phyloP scores from a whole-genome alignment of 768 basidiomycete genomes.

The Omphalotus guepiniiformis region DNA sequence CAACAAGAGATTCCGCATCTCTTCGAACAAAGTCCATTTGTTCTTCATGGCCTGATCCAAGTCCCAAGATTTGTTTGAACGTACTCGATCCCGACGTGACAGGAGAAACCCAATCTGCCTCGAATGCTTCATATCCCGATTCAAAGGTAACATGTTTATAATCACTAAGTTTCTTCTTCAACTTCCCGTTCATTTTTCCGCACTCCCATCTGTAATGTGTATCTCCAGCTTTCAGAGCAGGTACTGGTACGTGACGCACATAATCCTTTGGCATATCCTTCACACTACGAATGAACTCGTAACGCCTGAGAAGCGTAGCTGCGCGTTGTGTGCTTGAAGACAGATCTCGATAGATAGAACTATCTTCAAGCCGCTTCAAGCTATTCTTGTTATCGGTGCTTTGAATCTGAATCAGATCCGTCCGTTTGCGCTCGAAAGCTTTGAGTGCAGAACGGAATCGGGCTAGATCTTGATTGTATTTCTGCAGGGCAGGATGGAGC shows the following conservation, averaged over 20 bases:
- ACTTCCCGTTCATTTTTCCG: slow-evolving; percentile 10
- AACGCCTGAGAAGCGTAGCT: slow-evolving; percentile 8
- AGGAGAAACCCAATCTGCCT: slow-evolving; percentile 16
- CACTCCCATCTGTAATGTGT: slow-evolving; percentile 14
- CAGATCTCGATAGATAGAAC: slow-evolving; percentile 11
- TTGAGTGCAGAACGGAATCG: slow-evolving; percentile 9
- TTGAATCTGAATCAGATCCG: slow-evolving; percentile 5
- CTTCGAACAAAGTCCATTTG: slow-evolving; percentile 11
- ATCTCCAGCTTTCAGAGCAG: slow-evolving; percentile 1
- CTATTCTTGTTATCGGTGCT: slow-evolving; percentile 5
- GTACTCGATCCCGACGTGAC: slow-evolving; percentile 8
- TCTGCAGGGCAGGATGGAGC: slow-evolving; percentile 14
- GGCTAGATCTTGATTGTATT: slow-evolving; percentile 4
- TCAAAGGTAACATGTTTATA: slow-evolving; percentile 14
- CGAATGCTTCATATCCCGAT: slow-evolving; percentile 11
- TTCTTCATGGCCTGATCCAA: slow-evolving; percentile 4
- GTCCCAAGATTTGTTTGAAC: slow-evolving; percentile 5
- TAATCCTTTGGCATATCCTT: slow-evolving; percentile 10
- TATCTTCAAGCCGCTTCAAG: background rate
- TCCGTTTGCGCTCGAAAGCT: slow-evolving; percentile 13
- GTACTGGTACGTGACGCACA: slow-evolving; percentile 4
- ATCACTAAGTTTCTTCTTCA: slow-evolving; percentile 11
- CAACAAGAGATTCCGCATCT: background rate
- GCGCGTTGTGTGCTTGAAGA: slow-evolving; percentile 8
- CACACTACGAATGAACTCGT: slow-evolving; percentile 14